Conservation (phyloP, 2,329 filamentous ascomycete species). For the Claviceps citrina region DNA sequence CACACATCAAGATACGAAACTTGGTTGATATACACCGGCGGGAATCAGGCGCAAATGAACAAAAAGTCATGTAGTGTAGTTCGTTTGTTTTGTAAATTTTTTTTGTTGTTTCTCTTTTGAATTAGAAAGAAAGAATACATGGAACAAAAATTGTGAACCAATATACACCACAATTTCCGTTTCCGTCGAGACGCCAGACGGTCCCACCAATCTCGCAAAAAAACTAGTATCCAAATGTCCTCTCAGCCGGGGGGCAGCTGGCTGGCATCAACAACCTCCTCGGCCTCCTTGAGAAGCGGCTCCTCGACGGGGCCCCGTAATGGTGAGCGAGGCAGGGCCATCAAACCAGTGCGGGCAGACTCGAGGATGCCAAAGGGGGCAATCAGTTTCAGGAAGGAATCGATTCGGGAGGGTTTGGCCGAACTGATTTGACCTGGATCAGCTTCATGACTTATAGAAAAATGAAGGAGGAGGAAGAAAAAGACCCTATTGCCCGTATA, state of each 20-base stretch:
- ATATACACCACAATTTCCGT: constrained; percentile 5
- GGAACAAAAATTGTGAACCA: constrained; percentile 3
- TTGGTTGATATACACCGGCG: constrained; percentile 28
- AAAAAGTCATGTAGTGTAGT: constrained; percentile 6
- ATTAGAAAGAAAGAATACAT: constrained; percentile 6
- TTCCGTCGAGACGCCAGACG: constrained; percentile 9
- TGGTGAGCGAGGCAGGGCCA: constrained; percentile 89
- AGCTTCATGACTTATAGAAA: not conserved
- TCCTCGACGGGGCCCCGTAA: constrained; percentile 61
- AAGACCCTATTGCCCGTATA: not conserved
- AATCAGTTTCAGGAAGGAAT: constrained; percentile 94
- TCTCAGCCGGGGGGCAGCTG: constrained; percentile 75
- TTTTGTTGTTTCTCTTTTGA: not conserved
- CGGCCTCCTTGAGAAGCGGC: constrained; percentile 62
- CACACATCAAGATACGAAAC: not conserved
- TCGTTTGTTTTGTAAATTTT: constrained; percentile 3
- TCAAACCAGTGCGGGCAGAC: constrained; percentile 86
- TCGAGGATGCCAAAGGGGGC: constrained; percentile 91
- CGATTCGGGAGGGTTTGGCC: constrained; percentile 83
- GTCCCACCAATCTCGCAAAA: not conserved
- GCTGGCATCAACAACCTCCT: constrained; percentile 89
- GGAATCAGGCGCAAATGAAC: constrained; percentile 3
- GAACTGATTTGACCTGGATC: constrained; percentile 32
- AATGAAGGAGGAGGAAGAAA: too few relatives aligned
- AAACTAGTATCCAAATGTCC: not conserved